These are phyloP conservation scores for Aspergillus coremiiformis DNA, from an alignment of 495 filamentous ascomycete genomes.

Conservation along the genomic window DNA sequence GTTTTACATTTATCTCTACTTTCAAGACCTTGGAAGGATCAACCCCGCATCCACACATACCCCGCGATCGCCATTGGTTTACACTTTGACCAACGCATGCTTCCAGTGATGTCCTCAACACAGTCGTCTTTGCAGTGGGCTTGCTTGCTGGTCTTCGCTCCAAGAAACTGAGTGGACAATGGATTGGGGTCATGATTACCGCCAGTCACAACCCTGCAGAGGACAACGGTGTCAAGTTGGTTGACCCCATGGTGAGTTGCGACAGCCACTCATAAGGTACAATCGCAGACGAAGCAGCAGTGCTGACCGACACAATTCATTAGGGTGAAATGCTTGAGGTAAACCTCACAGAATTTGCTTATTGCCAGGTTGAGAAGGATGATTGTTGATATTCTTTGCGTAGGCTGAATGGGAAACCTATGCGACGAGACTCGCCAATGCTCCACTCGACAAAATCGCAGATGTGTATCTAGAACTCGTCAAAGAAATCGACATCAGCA, in stretches of 20 bases:
- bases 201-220: constrained; percentile 95
- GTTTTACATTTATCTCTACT: constrained; percentile 18
- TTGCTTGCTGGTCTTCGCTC: constrained; percentile 86
- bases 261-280: neutral
- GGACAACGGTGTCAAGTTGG: constrained; percentile 97
- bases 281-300: neutral
- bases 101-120: constrained; percentile 59
- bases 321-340: constrained; percentile 94
- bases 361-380: neutral
- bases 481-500: constrained; percentile 65
- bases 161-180: constrained; percentile 76
- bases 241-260: constrained; percentile 76
- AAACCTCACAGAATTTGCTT: constrained; percentile 13
- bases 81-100: constrained; percentile 22
- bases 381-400: constrained; percentile 7
- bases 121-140: constrained; percentile 83
- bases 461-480: constrained; percentile 68
- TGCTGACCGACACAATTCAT: constrained; percentile 1
- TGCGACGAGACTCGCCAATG: constrained; percentile 82
- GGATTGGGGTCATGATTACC: constrained; percentile 97
- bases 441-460: constrained; percentile 61
- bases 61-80: constrained; percentile 31
- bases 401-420: constrained; percentile 79
- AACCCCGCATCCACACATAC: constrained; percentile 32
- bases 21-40: constrained; percentile 13